Conservation (phyloP, 1,139 yeast species). For the Arxiozyma heterogenica region DNA sequence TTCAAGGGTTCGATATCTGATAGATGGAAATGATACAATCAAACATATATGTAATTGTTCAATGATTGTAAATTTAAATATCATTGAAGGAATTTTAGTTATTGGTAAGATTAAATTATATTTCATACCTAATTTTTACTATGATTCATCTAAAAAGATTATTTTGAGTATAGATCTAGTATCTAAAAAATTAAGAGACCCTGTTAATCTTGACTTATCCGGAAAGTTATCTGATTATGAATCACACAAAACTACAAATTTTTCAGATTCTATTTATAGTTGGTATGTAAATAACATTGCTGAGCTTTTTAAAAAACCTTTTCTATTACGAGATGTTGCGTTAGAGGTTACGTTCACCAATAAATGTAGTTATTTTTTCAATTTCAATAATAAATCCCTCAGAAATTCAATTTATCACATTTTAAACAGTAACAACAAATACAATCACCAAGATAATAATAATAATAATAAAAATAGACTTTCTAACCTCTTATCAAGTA, state of each 20-base stretch:
- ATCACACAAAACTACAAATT: constrained; percentile 12
- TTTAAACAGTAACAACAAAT: constrained; percentile 23
- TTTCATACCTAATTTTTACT: constrained; percentile 59
- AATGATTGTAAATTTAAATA: constrained; percentile 61
- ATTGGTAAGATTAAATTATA: constrained; percentile 57
- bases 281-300: constrained; percentile 53
- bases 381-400: constrained; percentile 33
- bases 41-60: constrained; percentile 66
- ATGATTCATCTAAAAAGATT: constrained; percentile 40
- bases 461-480: constrained; percentile 32
- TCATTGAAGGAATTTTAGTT: constrained; percentile 64
- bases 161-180: constrained; percentile 64
- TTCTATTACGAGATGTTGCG: constrained; percentile 67
- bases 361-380: constrained; percentile 51
- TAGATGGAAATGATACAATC: constrained; percentile 64
- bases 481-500: constrained; percentile 34
- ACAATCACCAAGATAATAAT: constrained; percentile 30
- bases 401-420: constrained; percentile 49
- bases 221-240: constrained; percentile 22
- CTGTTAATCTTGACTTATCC: constrained; percentile 51
- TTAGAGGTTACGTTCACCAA: constrained; percentile 65
- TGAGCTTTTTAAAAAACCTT: constrained; percentile 62
- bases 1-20: constrained; percentile 58
- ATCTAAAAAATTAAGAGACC: constrained; percentile 51
- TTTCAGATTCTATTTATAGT: constrained; percentile 39